Conservation (phyloP, 2,329 filamentous ascomycete species). For the Aureobasidium zeae region DNA sequence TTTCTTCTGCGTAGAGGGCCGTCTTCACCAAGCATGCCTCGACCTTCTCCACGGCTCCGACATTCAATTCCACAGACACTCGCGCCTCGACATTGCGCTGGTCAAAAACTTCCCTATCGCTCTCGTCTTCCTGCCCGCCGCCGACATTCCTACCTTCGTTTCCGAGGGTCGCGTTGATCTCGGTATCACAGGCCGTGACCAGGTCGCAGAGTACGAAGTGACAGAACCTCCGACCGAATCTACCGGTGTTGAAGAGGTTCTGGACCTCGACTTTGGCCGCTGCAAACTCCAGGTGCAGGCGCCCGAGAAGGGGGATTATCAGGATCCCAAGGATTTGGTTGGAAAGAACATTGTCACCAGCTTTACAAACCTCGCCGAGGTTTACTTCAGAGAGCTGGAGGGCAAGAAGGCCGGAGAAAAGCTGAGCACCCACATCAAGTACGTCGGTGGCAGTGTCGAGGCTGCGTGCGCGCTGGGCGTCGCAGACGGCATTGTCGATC, state of each 20-base stretch:
- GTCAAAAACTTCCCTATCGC: constrained; percentile 96
- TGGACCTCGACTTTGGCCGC: constrained; percentile 81
- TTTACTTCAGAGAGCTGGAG: constrained; percentile 78
- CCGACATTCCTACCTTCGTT: constrained; percentile 95
- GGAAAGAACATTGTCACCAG: constrained; percentile 93
- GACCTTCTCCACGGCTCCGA: constrained; percentile 89
- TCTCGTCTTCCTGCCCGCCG: constrained; percentile 91
- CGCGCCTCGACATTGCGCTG: constrained; percentile 89
- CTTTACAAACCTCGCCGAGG: constrained; percentile 74
- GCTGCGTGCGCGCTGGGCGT: constrained; percentile 92
- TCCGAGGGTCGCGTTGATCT: constrained; percentile 89
- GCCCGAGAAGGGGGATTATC: constrained; percentile 69
- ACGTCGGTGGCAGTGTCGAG: constrained; percentile 92
- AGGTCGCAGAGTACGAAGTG: constrained; percentile 66
- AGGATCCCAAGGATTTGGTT: constrained; percentile 64
- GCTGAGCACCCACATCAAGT: constrained; percentile 79
- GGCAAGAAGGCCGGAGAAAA: constrained; percentile 32
- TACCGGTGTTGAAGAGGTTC: constrained; percentile 68
- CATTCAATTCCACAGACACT: constrained; percentile 92
- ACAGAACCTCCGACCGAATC: constrained; percentile 38
- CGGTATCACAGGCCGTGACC: constrained; percentile 88
- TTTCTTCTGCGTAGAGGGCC: constrained; percentile 55
- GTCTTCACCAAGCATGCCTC: constrained; percentile 76
- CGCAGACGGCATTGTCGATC: constrained; percentile 92
- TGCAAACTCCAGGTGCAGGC: constrained; percentile 98